Evolutionary conservation across 495 filamentous ascomycete species (phyloP), one percentile per base, ranked within the genome.

Genomic region (Paragyromitra xinjiangensis): DNA sequence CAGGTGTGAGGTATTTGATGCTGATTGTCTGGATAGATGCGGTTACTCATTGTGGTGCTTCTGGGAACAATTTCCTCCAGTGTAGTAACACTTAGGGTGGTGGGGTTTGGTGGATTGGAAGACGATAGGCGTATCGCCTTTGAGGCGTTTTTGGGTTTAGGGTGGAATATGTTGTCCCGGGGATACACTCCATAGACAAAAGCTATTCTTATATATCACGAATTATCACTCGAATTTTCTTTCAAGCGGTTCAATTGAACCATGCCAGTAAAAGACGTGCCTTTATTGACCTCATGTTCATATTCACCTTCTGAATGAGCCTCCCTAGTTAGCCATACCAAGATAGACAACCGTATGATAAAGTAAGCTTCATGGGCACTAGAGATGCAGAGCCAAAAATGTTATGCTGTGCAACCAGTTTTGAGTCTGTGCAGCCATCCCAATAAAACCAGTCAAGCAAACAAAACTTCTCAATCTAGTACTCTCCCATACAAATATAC

Each of bases 11-110:
- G 29, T 34, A 34, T 34, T 34, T 34, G 3, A 34, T 29, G 34
- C 45, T 64, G 39, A 64, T 45, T 45, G 7, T 29, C 1, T 39
- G 37, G 2, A 14, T 69, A 80, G 78, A 74, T 58, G 78, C 58
- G 24, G 53, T 79, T 12, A 80, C 78, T 19, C 75, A 80, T 12
- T 68, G 64, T 64, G 69, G 78, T 11, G 78, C 68, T 6, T 67
- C 26, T 26, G 55, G 69, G 16, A 69, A 65, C 16, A 50, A 26
- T 9, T 80, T 80, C 37, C 42, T 74, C 9, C 62, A 62, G 51
- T 79, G 78, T 16, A 63, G 39, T 0, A 78, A 79, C 44, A 55
- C 12, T 3, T 78, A 78, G 29, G 29, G 29, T 34, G 29, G 29
- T 34, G 29, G 29, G 29, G 29, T 34, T 34, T 34, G 29, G 4